Evolutionary conservation across 225 moss, liverwort and hornwort species (phyloP), one percentile per base, ranked within the genome.

Genomic region (Polytrichum formosum): DNA sequence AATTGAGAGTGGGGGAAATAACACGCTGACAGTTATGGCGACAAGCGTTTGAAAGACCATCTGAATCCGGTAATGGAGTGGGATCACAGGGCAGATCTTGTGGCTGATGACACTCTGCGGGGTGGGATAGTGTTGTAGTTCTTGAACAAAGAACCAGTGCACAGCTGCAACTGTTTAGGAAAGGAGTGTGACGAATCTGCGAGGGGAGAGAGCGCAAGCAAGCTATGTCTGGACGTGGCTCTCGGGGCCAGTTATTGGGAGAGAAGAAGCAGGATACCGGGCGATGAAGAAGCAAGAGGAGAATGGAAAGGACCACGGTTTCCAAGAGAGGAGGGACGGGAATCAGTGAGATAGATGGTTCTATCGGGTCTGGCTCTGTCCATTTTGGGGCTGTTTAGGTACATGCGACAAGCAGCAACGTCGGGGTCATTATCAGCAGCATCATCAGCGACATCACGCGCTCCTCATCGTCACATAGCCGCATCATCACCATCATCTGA

Each of bases 301-400:
- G 75, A 75, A 88, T 88, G 88, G 85, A 75, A 85, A 82, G 72
- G 75, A 82, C 66, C 61, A 79, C 82, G 73, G 79, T 82, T 77
- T 79, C 65, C 65, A 81, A 72, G 68, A 72, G 72, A 78, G 89
- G 75, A 74, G 89, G 75, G 76, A 76, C 72, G 77, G 83, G 79
- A 79, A 75, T 84, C 55, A 74, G 70, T 72, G 64, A 85, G 64
- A 85, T 95, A 95, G 91, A 95, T 95, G 95, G 91, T 95, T 86
- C 81, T 95, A 76, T 88, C 80, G 90, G 83, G 82, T 65, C 76
- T 93, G 73, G 91, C 88, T 76, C 79, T 88, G 84, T 91, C 84
- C 86, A 90, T 93, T 81, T 82, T 80, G 86, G 87, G 93, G 76
- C 85, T 95, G 26, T 90, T 95, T 91, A 92, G 95, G 74, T 90